These are phyloP conservation scores for Fusarium paranaense DNA, from an alignment of 2,329 filamentous ascomycete species.

Conservation along the genomic window DNA sequence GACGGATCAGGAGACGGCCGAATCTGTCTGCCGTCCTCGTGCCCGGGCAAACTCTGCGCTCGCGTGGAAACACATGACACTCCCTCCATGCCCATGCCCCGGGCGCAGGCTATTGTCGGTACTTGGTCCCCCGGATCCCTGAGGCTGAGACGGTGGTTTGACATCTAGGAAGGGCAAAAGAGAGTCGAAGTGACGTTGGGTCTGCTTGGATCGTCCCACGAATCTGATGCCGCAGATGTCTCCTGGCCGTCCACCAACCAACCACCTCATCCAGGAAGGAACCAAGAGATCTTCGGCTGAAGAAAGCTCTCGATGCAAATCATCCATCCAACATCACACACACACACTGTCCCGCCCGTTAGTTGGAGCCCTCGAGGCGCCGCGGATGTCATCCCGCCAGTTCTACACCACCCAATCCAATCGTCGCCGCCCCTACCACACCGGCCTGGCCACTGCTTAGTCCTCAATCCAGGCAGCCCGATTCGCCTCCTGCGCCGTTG, in stretches of 20 bases:
- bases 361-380: slow-evolving; percentile 15
- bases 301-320: slow-evolving; percentile 27
- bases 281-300: slow-evolving; percentile 14
- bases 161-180: slow-evolving; percentile 10
- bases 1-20: slow-evolving; percentile 36
- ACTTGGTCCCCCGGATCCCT: slow-evolving; percentile 4
- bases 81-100: not conserved
- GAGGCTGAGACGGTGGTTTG: slow-evolving; percentile 2
- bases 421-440: slow-evolving; percentile 7
- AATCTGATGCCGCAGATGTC: slow-evolving; percentile 2
- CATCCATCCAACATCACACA: slow-evolving; percentile 14
- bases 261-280: not conserved
- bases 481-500: slow-evolving; percentile 26
- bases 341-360: slow-evolving; percentile 1
- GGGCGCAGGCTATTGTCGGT: slow-evolving; percentile 10
- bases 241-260: not conserved
- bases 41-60: slow-evolving; percentile 12
- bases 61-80: slow-evolving; percentile 20
- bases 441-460: not conserved
- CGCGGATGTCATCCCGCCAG: slow-evolving; percentile 40
- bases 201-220: slow-evolving; percentile 29
- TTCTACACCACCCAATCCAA: slow-evolving; percentile 20
- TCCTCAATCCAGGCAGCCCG: not conserved
- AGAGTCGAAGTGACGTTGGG: slow-evolving; percentile 40
- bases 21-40: slow-evolving; percentile 26